phyloP scores from a whole-genome alignment of 805 yeast species.

The Yarrowia sp. region DNA sequence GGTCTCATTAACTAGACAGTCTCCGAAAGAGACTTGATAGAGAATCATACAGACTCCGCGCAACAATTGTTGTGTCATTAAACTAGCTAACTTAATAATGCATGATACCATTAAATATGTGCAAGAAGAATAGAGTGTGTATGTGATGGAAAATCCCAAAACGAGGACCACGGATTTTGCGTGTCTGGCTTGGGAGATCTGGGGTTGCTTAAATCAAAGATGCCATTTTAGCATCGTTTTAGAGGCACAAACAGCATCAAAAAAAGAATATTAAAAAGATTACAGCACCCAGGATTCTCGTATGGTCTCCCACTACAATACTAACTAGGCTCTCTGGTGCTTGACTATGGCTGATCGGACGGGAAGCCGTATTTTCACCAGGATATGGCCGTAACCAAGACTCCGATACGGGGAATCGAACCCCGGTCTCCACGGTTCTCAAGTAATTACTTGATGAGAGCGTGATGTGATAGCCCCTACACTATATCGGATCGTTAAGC shows the following conservation, averaged over 20 bases:
- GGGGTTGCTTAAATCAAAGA: no score
- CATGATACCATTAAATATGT: constrained; percentile 11
- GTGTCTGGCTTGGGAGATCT: background rate
- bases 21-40: no score
- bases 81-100: constrained; percentile 24
- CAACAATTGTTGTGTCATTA: background rate
- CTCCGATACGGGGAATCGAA: constrained; percentile 26
- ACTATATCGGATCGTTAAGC: constrained; percentile 7
- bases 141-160: background rate
- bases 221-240: no score
- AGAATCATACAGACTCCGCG: background rate
- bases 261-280: constrained; percentile 1
- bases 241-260: no score
- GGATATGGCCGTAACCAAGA: constrained; percentile 21
- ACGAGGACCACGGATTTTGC: background rate
- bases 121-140: background rate
- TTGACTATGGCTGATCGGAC: constrained; percentile 23
- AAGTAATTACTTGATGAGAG: constrained; percentile 20
- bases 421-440: constrained; percentile 26
- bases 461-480: constrained; percentile 26
- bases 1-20: background rate
- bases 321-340: constrained; percentile 23
- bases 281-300: constrained; percentile 23
- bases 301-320: constrained; percentile 24
- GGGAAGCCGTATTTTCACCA: constrained; percentile 24